Conservation (phyloP, 768 basidiomycete species). For the Kwoniella dendrophila region DNA sequence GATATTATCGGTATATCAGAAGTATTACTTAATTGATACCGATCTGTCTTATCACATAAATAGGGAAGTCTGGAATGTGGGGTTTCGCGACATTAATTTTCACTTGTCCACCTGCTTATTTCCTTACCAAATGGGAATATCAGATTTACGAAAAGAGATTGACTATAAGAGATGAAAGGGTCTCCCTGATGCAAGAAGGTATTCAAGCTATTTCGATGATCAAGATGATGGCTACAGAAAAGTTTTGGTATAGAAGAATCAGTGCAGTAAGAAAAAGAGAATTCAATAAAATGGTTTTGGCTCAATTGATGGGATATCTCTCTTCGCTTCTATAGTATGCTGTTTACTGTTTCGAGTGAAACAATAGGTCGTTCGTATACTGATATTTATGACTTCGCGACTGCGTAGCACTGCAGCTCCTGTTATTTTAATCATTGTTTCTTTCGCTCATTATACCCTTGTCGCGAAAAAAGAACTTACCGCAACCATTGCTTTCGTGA, state of each 20-base stretch:
- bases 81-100: slow-evolving; percentile 37
- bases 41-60: too few species aligned
- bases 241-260: slow-evolving; percentile 43
- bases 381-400: too few species aligned
- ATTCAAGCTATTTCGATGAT: slow-evolving; percentile 49
- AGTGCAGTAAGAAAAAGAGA: slow-evolving; percentile 33
- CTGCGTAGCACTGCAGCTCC: slow-evolving; percentile 27
- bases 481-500: slow-evolving; percentile 44
- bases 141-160: slow-evolving; percentile 34
- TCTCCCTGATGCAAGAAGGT: slow-evolving; percentile 43
- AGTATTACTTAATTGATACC: neutral
- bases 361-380: too few species aligned
- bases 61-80: slow-evolving; percentile 43
- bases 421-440: slow-evolving; percentile 33
- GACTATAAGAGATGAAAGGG: slow-evolving; percentile 30
- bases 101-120: slow-evolving; percentile 36
- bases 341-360: neutral
- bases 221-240: slow-evolving; percentile 47
- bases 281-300: slow-evolving; percentile 26
- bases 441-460: slow-evolving; percentile 50
- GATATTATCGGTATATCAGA: neutral
- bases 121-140: slow-evolving; percentile 38
- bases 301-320: slow-evolving; percentile 19
- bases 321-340: slow-evolving; percentile 42
- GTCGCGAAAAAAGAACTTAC: slow-evolving; percentile 35